Evolutionary conservation across 306 rosid genomes (phyloP), one percentile per base, ranked within the genome.

Genomic region (Arachis stenosperma): DNA sequence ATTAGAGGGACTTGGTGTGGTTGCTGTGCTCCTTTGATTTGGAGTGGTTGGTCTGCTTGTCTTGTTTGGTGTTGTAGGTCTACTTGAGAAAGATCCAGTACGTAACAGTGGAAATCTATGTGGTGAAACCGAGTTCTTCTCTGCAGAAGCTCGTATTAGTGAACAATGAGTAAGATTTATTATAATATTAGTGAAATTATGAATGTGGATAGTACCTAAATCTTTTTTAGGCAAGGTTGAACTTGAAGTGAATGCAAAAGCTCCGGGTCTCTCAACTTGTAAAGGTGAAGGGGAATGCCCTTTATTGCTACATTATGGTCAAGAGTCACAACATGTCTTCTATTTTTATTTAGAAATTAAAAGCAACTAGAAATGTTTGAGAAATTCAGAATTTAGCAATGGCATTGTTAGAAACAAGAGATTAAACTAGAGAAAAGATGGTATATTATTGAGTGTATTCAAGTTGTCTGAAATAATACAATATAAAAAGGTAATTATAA

Each of bases 31-130:
- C 67, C 84, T 85, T 71, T 85, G 71, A 84, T 84, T 86, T 14
- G 96, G 95, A 53, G 95, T 91, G 3, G 86, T 79, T 56, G 89
- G 67, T 44, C 84, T 89, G 14, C 82, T 86, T 58, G 86, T 75
- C 69, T 67, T 33, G 4, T 33, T 89, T 22, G 90, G 89, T 15
- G 88, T 91, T 17, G 75, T 62, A 5, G 90, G 52, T 76, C 89
- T 85, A 82, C 84, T 83, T 65, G 92, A 84, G 56, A 89, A 86
- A 52, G 96, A 91, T 73, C 92, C 97, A 33, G 95, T 85, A 7
- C 96, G 96, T 69, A 87, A 10, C 52, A 91, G 90, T 27, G 96
- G 96, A 81, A 89, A 91, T 61, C 92, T 89, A 81, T 84, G 84
- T 14, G 97, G 97, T 12, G 95, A 89, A 70, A 91, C 89, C 8